Conservation (phyloP, 306 rosid genomes). For the Vachellia pachyceras region DNA sequence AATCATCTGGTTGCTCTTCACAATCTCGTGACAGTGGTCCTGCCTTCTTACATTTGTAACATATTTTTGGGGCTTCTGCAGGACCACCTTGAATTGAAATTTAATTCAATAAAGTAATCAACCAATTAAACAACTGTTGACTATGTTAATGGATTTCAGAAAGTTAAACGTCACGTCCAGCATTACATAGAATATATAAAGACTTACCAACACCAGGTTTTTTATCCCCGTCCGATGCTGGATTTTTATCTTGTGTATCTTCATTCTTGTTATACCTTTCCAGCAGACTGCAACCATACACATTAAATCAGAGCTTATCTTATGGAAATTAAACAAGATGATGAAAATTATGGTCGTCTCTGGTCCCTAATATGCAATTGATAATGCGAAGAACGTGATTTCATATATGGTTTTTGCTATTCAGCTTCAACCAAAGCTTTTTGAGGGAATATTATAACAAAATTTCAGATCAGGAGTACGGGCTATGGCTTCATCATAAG, state of each 20-base stretch:
- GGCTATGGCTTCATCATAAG: conserved; percentile 23
- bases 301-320: conserved; percentile 18
- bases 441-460: conserved; percentile 18
- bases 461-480: conserved; percentile 15
- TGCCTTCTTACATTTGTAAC: conserved; percentile 91
- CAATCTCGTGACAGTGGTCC: conserved; percentile 96
- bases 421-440: conserved; percentile 6
- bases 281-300: conserved; percentile 77
- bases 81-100: conserved; percentile 53
- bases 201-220: conserved; percentile 54
- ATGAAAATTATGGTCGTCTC: conserved; percentile 26
- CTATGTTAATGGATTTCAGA: conserved; percentile 15
- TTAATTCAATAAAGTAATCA: conserved; percentile 10
- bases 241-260: conserved; percentile 49
- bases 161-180: neutral
- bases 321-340: conserved; percentile 14
- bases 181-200: conserved; percentile 26
- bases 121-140: conserved; percentile 6
- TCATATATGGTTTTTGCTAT: conserved; percentile 17
- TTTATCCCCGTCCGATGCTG: conserved; percentile 49
- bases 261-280: conserved; percentile 68
- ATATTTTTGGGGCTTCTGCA: conserved; percentile 77
- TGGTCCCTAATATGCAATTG: too few relatives aligned
- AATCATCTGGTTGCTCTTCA: conserved; percentile 59
- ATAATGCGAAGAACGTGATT: conserved; percentile 7